These are phyloP conservation scores for Penstemon eatonii DNA, from an alignment of 257 asterid species.

Conservation along the genomic window DNA sequence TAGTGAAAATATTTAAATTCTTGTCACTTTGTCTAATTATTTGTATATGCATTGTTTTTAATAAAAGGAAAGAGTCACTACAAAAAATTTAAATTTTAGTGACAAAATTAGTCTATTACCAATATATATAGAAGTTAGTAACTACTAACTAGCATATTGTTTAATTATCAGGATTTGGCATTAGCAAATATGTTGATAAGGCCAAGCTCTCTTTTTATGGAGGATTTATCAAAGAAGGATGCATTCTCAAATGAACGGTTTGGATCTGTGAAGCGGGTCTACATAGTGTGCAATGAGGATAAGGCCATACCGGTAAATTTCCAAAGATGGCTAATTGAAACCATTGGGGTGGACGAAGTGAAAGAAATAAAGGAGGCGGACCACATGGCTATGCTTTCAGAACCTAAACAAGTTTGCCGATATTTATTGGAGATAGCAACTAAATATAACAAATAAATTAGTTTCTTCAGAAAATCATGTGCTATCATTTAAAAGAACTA, in stretches of 20 bases:
- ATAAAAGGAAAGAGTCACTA: too few species aligned
- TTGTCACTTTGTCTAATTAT: too few species aligned
- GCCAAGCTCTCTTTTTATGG: slow-evolving; percentile 39
- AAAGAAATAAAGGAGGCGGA: slow-evolving; percentile 45
- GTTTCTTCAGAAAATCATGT: too few species aligned
- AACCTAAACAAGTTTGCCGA: slow-evolving; percentile 34
- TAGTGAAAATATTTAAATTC: too few species aligned
- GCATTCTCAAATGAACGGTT: slow-evolving; percentile 38
- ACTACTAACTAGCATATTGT: neutral
- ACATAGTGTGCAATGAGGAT: slow-evolving; percentile 40
- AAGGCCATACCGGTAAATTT: slow-evolving; percentile 32
- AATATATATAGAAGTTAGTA: too few species aligned
- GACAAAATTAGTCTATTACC: too few species aligned
- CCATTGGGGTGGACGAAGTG: slow-evolving; percentile 33
- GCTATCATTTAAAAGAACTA: too few species aligned
- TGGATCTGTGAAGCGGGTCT: slow-evolving; percentile 53
- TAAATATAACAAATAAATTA: neutral
- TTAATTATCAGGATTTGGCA: slow-evolving; percentile 43
- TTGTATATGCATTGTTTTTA: too few species aligned
- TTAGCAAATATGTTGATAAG: slow-evolving; percentile 46
- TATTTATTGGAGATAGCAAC: slow-evolving; percentile 41
- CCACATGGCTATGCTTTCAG: slow-evolving; percentile 56
- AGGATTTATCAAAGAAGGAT: slow-evolving; percentile 37
- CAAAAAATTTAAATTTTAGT: too few species aligned
- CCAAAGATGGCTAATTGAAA: slow-evolving; percentile 51